Evolutionary conservation across 1,284 basidiomycete species (phyloP).

Genomic region (Mixia osmundae): DNA sequence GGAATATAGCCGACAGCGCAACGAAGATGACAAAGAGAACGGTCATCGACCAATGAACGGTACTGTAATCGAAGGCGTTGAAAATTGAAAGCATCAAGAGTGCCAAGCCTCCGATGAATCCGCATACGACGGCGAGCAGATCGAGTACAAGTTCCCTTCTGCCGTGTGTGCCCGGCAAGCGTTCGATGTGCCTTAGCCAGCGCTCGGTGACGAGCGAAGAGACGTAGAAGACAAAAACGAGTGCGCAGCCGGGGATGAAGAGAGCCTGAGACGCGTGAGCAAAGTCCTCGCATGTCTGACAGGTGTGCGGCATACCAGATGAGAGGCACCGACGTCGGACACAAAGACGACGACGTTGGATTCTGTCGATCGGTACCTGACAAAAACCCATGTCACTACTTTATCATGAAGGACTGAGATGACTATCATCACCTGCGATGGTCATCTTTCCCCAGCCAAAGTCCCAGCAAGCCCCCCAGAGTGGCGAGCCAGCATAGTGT

Average conservation of each 20-base stretch:
- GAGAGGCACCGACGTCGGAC: slow-evolving; percentile 25
- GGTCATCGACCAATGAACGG: slow-evolving; percentile 28
- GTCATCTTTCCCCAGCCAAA: background rate
- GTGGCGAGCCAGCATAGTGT: slow-evolving; percentile 10
- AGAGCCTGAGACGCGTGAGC: slow-evolving; percentile 17
- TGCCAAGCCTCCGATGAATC: slow-evolving; percentile 23
- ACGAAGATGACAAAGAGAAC: slow-evolving; percentile 27
- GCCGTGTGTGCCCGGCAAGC: slow-evolving; percentile 22
- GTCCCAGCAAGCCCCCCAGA: slow-evolving; percentile 2
- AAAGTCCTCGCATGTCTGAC: background rate
- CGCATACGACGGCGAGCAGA: slow-evolving; percentile 25
- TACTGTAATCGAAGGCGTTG: slow-evolving; percentile 24
- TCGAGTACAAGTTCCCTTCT: slow-evolving; percentile 15
- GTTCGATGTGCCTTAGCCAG: slow-evolving; percentile 27
- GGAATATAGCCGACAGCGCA: slow-evolving; percentile 27
- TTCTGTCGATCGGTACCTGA: no score
- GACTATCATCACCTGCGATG: background rate
- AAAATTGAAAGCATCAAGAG: slow-evolving; percentile 25
- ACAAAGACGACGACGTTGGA: slow-evolving; percentile 26
- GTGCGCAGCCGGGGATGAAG: slow-evolving; percentile 23
- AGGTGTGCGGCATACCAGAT: slow-evolving; percentile 8
- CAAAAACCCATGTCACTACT: no score
- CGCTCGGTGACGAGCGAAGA: slow-evolving; percentile 25
- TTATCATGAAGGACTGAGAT: background rate
- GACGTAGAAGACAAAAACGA: slow-evolving; percentile 22